Evolutionary conservation across 192 early-diverging fungal species (phyloP).

Genomic region (Spinellus fusiger): DNA sequence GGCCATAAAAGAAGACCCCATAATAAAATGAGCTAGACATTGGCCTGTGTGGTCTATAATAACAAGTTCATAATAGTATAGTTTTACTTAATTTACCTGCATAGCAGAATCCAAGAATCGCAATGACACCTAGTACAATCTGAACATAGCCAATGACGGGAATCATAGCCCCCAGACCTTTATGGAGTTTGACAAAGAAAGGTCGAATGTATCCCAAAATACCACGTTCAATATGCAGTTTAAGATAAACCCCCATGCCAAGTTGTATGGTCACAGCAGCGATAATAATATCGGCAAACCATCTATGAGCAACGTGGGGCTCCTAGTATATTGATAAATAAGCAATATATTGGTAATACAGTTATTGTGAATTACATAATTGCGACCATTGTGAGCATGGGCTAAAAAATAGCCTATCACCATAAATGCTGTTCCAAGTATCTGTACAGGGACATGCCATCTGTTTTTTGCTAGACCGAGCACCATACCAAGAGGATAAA

Average conservation of each 20-base stretch:
- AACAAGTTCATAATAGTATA: background rate
- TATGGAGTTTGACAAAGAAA: constrained; percentile 43
- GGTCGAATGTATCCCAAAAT: constrained; percentile 48
- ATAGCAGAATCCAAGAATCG: constrained; percentile 57
- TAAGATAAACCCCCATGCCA: constrained; percentile 51
- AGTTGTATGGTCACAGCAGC: constrained; percentile 48
- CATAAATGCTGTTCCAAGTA: constrained; percentile 38
- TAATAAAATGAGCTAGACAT: constrained; percentile 67
- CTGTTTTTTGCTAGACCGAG: constrained; percentile 48
- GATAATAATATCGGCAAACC: constrained; percentile 56
- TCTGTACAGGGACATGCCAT: constrained; percentile 61
- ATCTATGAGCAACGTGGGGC: constrained; percentile 54
- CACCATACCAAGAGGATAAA: constrained; percentile 44
- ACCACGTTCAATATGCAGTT: constrained; percentile 50
- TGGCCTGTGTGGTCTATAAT: constrained; percentile 50
- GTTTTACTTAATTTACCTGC: constrained; percentile 29
- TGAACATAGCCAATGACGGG: constrained; percentile 58
- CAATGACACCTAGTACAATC: constrained; percentile 59
- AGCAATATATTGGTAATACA: background rate
- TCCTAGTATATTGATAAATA: constrained; percentile 11
- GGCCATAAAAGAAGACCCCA: constrained; percentile 64
- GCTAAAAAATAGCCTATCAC: constrained; percentile 52
- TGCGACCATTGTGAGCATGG: constrained; percentile 55
- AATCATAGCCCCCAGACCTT: constrained; percentile 41
- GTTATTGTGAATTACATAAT: constrained; percentile 34